Conservation (phyloP, 2,329 filamentous ascomycete species). For the Fusarium setosum region DNA sequence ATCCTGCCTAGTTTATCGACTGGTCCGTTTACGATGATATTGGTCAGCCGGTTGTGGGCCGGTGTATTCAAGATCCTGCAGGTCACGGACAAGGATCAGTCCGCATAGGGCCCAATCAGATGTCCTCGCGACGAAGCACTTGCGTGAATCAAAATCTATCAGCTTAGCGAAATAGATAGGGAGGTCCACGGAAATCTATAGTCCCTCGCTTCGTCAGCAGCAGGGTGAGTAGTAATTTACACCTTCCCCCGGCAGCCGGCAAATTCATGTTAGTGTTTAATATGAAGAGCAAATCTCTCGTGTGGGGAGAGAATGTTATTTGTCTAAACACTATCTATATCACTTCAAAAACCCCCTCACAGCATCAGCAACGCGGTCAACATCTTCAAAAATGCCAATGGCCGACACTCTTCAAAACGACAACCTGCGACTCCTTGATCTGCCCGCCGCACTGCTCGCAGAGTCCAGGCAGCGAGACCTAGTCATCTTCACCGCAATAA, state of each 20-base stretch:
- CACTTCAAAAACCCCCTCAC: constrained; percentile 9
- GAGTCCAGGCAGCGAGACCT: constrained; percentile 51
- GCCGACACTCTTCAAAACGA: constrained; percentile 54
- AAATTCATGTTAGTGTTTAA: neutral
- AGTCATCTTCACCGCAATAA: constrained; percentile 59
- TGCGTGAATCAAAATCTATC: constrained; percentile 4
- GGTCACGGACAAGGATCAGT: neutral
- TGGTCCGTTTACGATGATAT: neutral
- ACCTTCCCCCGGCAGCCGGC: too few relatives aligned
- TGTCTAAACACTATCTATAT: neutral
- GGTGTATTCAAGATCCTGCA: neutral
- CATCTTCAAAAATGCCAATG: constrained; percentile 65
- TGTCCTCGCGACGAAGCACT: neutral
- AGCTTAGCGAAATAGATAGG: constrained; percentile 31
- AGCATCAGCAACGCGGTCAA: constrained; percentile 47
- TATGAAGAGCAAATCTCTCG: too few relatives aligned
- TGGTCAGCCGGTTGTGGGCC: neutral
- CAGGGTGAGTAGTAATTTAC: too few relatives aligned
- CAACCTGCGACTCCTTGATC: constrained; percentile 44
- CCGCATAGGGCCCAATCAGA: neutral
- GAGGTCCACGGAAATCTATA: constrained; percentile 18
- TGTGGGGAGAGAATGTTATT: neutral
- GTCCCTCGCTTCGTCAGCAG: too few relatives aligned
- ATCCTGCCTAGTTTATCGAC: neutral
- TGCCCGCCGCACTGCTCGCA: constrained; percentile 46